Base-by-base conservation (phyloP, 1,284 basidiomycete species). In the Irpex sp. region DNA sequence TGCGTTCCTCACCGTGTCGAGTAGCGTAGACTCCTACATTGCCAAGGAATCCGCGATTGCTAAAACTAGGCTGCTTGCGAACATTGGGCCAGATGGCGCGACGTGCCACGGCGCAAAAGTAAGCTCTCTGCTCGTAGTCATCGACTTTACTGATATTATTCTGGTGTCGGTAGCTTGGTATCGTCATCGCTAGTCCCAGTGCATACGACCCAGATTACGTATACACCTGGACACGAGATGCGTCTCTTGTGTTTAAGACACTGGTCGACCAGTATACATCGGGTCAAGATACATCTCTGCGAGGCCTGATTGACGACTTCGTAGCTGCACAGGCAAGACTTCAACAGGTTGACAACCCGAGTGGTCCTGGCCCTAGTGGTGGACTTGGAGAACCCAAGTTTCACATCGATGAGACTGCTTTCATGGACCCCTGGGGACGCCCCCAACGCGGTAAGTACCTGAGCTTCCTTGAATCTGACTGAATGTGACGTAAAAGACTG, bases 81-180 rank as follows among this genome's bases (percentile, higher is more conserved):
- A 89, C 74, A 88, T 91, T 64, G 88, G 89, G 1, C 76, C 86
- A 0, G 66, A 69, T 55, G 87, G 87, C 1, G 73, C 81, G 49
- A 81, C 82, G 71, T 79, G 83, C 4, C 74, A 77, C 5, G 88
- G 86, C 49, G 88, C 87, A n/a, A 69, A 71, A 64, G 75, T 72
- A 11, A 52, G 5, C 17, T 44, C 5, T 57, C 21, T 57, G 13
- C 15, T 15, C 37, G 9, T 36, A 37, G 11, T n/a, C 17, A 17
- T 19, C 51, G 44, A 13, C 21, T 55, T 47, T 47, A n/a, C 40
- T 47, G 40, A 47, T 47, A 48, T 54, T 26, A 51, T 26, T 21
- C 40, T n/a, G 9, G 17, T 8, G 34, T 58, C 40, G 40, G 57
- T 65, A 76, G 73, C 47, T 73, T 2, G 77, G 76, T 36, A 48